Evolutionary conservation across 2,329 filamentous ascomycete species (phyloP), one percentile per base, ranked within the genome.

Genomic region (Chaetomium sp.): DNA sequence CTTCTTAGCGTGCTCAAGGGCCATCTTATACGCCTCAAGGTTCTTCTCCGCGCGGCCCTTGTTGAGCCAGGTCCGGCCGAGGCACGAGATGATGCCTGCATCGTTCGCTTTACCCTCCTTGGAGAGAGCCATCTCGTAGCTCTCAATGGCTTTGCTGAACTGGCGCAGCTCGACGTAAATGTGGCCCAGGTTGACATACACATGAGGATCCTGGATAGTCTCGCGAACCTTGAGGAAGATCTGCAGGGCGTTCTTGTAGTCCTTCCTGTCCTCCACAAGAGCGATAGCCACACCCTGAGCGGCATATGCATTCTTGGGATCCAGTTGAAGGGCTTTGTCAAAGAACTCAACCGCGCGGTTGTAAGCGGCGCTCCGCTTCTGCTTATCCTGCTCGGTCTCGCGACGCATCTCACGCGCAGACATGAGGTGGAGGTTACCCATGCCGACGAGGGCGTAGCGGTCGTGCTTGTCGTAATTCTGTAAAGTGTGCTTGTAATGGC

Each of bases 391-490:
- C 7, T 97, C 94, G 0, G 88, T 88, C 59, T 94, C 89, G 50
- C 91, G 85, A 35, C 89, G 88, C 91, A 97, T 96, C 70, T 99
- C 95, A 64, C 94, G 85, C 8, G 94, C 94, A 59, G 89, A 85
- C 62, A 87, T 78, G 42, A 99, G 80, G 64, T 92, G 87, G 69
- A 99, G 76, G 69, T 99, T 99, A 43, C 94, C 94, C 92, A 99
- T 97, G 11, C 89, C 92, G 33, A 95, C 91, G 34, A 99, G 77
- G 4, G 94, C 90, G 70, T 99, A 99, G n/a, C 90, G 82, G 69
- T 99, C 94, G 69, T 99, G 94, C 78, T 97, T 99, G 75, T 99
- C 92, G 69, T 91, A 87, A 62, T 91, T 85, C 69, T 95, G 90
- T 35, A 99, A 76, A 0, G 92, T 97, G 70, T 96, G 91, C 74